These are phyloP conservation scores for Leucoagaricus sp. DNA, from an alignment of 1,284 basidiomycete species.

Conservation along the genomic window DNA sequence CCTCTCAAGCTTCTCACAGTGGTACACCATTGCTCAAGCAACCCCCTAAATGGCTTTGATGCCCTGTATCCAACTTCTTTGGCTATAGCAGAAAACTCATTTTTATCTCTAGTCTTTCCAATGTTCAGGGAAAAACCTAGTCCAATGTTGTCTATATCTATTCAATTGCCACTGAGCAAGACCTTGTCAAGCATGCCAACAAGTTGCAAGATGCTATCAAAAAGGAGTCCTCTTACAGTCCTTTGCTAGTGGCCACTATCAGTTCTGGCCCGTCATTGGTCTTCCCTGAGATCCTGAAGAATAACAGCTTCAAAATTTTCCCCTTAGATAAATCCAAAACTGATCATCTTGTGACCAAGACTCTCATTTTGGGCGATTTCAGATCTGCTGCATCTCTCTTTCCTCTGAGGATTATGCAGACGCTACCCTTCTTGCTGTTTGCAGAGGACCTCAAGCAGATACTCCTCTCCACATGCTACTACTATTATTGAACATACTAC, in stretches of 20 bases:
- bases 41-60: conserved; percentile 94
- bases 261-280: conserved; percentile 87
- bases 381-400: conserved; percentile 86
- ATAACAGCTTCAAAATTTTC: conserved; percentile 90
- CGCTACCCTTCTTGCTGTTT: conserved; percentile 90
- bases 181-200: conserved; percentile 78
- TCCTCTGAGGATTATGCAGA: conserved; percentile 92
- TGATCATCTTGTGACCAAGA: conserved; percentile 89
- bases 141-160: conserved; percentile 79
- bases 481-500: conserved; percentile 38
- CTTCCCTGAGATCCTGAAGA: conserved; percentile 71
- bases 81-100: conserved; percentile 93
- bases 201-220: conserved; percentile 73
- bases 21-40: conserved; percentile 83
- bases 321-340: conserved; percentile 87
- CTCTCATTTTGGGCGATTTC: conserved; percentile 94
- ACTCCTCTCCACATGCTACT: conserved; percentile 29
- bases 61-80: conserved; percentile 83
- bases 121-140: conserved; percentile 74
- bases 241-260: conserved; percentile 85
- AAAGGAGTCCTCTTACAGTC: conserved; percentile 55
- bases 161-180: conserved; percentile 77
- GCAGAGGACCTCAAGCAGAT: conserved; percentile 48
- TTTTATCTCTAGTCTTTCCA: conserved; percentile 73
- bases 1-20: conserved; percentile 46